Conservation (phyloP, 805 yeast genomes). For the Metschnikowia chrysomelidarum region DNA sequence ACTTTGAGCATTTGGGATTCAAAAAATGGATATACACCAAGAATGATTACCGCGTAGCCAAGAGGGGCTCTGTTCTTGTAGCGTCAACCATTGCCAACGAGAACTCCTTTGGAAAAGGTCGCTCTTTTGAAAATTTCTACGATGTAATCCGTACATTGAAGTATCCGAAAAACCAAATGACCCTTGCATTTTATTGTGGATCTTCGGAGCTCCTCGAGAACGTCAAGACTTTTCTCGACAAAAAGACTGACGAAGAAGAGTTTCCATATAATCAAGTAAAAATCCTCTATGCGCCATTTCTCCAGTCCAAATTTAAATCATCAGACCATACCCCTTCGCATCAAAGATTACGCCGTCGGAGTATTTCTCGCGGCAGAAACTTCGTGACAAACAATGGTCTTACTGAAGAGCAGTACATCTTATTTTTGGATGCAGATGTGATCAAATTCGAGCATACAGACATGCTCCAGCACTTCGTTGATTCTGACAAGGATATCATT, state of each 20-base stretch:
- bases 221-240: slow-evolving; percentile 20
- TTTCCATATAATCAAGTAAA: slow-evolving; percentile 10
- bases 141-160: slow-evolving; percentile 26
- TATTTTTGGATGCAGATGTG: slow-evolving; percentile 39
- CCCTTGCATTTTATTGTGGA: slow-evolving; percentile 33
- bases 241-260: background rate
- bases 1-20: background rate
- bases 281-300: slow-evolving; percentile 10
- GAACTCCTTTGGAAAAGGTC: slow-evolving; percentile 34
- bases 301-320: slow-evolving; percentile 6
- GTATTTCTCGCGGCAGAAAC: slow-evolving; percentile 36
- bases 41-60: background rate
- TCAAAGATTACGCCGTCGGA: slow-evolving; percentile 34
- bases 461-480: slow-evolving; percentile 26
- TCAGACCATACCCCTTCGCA: slow-evolving; percentile 13
- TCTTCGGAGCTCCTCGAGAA: slow-evolving; percentile 24
- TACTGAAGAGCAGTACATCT: slow-evolving; percentile 28
- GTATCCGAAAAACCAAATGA: slow-evolving; percentile 17
- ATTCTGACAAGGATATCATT: slow-evolving; percentile 29
- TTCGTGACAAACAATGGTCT: slow-evolving; percentile 28
- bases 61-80: slow-evolving; percentile 11
- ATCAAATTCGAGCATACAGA: slow-evolving; percentile 21
- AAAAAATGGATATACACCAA: background rate
- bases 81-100: slow-evolving; percentile 25
- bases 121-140: slow-evolving; percentile 32